Conservation (phyloP, 2,329 filamentous ascomycete genomes). For the Colletotrichum aenigma region DNA sequence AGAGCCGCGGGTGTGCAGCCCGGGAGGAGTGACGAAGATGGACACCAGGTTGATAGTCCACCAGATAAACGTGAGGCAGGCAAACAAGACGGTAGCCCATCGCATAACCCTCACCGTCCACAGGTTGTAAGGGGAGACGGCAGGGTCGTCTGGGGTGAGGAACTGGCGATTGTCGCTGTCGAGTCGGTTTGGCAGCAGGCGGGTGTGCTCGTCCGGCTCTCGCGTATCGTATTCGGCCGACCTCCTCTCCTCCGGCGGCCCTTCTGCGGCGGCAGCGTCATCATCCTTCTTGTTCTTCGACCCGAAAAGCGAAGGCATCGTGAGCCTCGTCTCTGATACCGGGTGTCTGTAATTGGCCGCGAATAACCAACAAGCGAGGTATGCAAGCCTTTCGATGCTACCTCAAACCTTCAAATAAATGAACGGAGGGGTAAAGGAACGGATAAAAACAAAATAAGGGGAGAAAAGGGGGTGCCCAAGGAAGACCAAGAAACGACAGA, state of each 20-base stretch:
- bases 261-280: constrained; percentile 27
- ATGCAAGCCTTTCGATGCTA: background rate
- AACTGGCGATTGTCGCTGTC: constrained; percentile 44
- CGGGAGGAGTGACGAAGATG: constrained; percentile 87
- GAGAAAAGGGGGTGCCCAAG: background rate
- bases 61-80: constrained; percentile 83
- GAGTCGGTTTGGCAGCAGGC: constrained; percentile 72
- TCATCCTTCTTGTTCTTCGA: constrained; percentile 24
- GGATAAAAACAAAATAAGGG: background rate
- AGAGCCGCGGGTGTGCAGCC: constrained; percentile 85
- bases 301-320: constrained; percentile 10
- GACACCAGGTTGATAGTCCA: constrained; percentile 90
- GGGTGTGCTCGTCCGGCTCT: constrained; percentile 57
- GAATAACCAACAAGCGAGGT: background rate
- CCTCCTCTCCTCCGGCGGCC: constrained; percentile 17
- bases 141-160: constrained; percentile 47
- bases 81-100: constrained; percentile 77
- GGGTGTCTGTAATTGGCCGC: background rate
- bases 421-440: background rate
- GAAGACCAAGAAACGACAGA: background rate
- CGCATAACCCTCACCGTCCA: constrained; percentile 86
- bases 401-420: background rate
- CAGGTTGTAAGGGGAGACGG: constrained; percentile 90
- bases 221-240: constrained; percentile 4
- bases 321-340: background rate